phyloP scores from a whole-genome alignment of 2,329 filamentous ascomycete species.

The Fusarium denticulatum region DNA sequence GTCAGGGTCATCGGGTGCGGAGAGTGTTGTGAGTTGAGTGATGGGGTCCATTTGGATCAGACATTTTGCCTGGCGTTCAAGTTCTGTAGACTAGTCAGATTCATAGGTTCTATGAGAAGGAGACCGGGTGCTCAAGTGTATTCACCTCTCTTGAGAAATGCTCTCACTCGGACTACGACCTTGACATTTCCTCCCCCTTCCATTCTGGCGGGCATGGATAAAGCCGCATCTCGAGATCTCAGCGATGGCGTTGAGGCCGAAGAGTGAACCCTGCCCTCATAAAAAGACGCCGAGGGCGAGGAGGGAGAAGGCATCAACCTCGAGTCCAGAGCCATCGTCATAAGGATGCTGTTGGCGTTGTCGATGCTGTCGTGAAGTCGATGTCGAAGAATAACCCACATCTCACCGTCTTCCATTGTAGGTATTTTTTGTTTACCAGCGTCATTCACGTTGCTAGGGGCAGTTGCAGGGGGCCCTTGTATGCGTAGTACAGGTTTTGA shows the following conservation, averaged over 20 bases:
- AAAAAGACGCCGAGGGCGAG: constrained; percentile 42
- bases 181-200: constrained; percentile 79
- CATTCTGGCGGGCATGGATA: constrained; percentile 65
- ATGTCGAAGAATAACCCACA: constrained; percentile 54
- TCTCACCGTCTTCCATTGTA: constrained; percentile 30
- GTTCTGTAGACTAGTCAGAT: constrained; percentile 66
- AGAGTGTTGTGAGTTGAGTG: constrained; percentile 84
- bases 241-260: constrained; percentile 83
- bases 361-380: constrained; percentile 54
- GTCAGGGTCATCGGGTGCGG: constrained; percentile 69
- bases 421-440: constrained; percentile 49
- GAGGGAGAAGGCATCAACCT: constrained; percentile 57
- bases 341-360: constrained; percentile 53
- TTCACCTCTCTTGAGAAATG: constrained; percentile 79
- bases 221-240: constrained; percentile 75
- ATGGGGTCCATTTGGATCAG: constrained; percentile 91
- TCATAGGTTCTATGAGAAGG: not conserved
- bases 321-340: constrained; percentile 54
- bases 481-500: constrained; percentile 14
- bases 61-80: constrained; percentile 82
- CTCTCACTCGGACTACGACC: constrained; percentile 83
- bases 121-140: constrained; percentile 34
- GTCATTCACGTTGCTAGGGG: constrained; percentile 49
- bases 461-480: constrained; percentile 39
- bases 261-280: constrained; percentile 60